These are phyloP conservation scores for Fragosphaeria purpurea DNA, from an alignment of 2,329 filamentous ascomycete genomes.

Conservation along the genomic window DNA sequence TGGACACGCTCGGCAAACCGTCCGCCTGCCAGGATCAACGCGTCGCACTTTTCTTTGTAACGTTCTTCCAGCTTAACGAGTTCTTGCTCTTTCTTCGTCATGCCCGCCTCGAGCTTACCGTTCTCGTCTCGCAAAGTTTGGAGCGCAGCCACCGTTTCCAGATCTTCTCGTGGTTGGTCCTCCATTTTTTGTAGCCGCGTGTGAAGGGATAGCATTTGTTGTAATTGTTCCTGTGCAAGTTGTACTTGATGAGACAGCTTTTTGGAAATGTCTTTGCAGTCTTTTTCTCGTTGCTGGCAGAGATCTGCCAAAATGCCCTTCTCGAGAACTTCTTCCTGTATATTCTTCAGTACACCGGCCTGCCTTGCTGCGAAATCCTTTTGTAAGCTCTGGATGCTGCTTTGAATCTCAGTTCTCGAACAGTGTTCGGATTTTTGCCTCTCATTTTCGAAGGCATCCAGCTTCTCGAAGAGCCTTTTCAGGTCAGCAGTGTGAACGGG, in stretches of 20 bases:
- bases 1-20: conserved; percentile 3
- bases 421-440: neutral
- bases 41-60: conserved; percentile 1
- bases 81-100: conserved; percentile 3
- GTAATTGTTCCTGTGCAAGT: neutral
- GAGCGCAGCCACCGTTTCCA: neutral
- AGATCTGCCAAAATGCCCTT: neutral
- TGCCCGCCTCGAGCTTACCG: neutral
- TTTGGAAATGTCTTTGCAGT: neutral
- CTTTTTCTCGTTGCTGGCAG: conserved; percentile 4
- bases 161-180: neutral
- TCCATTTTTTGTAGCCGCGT: neutral
- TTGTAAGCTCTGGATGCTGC: neutral
- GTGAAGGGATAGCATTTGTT: neutral
- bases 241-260: neutral
- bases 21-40: neutral
- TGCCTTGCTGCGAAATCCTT: neutral
- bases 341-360: neutral
- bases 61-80: conserved; percentile 7
- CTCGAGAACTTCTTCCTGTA: neutral
- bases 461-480: neutral
- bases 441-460: neutral
- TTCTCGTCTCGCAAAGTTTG: neutral
- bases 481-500: too few relatives aligned
- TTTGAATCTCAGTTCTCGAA: neutral